Percentiles rank a stretch among this genome's conserved stretches.
These are phyloP conservation scores for Geranium incanum DNA, from an alignment of 441 rosid species.

Conservation along the genomic window DNA sequence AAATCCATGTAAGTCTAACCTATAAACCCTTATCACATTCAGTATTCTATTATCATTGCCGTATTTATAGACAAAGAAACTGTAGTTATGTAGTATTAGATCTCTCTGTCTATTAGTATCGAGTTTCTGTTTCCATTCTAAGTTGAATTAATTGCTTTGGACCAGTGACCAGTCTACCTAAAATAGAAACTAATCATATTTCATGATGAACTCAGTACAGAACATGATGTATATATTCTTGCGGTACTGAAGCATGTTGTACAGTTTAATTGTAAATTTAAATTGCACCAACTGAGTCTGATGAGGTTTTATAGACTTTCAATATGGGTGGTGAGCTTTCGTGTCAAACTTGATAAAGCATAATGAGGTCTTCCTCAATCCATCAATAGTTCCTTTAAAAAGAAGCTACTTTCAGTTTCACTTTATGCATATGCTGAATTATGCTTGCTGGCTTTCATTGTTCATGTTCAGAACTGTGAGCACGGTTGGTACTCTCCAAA, in stretches of 20 bases:
- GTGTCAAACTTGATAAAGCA: neutral
- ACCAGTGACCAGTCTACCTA: neutral
- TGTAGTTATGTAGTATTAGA: neutral
- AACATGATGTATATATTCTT: neutral
- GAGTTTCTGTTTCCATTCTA: neutral
- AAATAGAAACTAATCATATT: neutral
- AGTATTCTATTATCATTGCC: neutral
- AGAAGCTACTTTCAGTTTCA: neutral
- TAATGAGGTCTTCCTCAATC: neutral
- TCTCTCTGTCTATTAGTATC: neutral
- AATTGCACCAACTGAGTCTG: conserved; percentile 2
- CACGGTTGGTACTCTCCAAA: neutral
- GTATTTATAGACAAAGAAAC: neutral
- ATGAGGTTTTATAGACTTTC: neutral
- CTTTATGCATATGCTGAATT: conserved; percentile 10
- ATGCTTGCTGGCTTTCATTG: neutral
- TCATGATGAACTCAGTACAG: neutral
- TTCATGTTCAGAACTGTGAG: neutral
- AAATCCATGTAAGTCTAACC: conserved; percentile 11
- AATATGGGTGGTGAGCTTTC: conserved; percentile 12
- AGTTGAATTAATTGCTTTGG: neutral
- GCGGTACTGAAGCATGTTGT: neutral
- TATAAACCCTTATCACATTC: conserved; percentile 2
- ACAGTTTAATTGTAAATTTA: neutral
- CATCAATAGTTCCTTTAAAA: conserved; percentile 2